Conservation (phyloP, 257 asterid genomes). For the Solanum etuberosum region DNA sequence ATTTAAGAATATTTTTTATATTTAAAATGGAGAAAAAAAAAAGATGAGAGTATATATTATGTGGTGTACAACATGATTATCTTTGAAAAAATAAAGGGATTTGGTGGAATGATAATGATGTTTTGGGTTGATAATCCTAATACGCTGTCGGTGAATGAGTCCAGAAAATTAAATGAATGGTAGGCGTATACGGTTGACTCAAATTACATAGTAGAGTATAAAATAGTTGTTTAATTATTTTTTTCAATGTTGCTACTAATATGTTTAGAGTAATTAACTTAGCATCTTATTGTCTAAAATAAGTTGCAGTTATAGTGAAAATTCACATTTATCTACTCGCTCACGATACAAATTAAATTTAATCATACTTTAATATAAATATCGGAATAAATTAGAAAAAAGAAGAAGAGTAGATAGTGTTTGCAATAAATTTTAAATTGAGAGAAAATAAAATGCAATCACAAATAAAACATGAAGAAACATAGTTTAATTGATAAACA, state of each 20-base stretch:
- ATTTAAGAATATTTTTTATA: background rate
- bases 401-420: accelerated
- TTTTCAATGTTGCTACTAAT: background rate
- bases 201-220: background rate
- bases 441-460: background rate
- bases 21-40: background rate
- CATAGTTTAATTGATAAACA: too few relatives aligned
- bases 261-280: background rate
- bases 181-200: background rate
- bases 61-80: background rate
- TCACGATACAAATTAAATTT: background rate
- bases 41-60: background rate
- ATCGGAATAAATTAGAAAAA: background rate
- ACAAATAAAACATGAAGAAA: background rate
- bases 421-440: too few relatives aligned
- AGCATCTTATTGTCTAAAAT: background rate
- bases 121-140: background rate
- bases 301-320: background rate
- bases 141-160: background rate
- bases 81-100: background rate
- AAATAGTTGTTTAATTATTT: too few relatives aligned
- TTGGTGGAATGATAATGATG: background rate
- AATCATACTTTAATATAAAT: background rate
- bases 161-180: background rate
- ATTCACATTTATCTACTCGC: background rate